Base-by-base conservation (phyloP, 345 rosid species). In the Adansonia digitata region DNA sequence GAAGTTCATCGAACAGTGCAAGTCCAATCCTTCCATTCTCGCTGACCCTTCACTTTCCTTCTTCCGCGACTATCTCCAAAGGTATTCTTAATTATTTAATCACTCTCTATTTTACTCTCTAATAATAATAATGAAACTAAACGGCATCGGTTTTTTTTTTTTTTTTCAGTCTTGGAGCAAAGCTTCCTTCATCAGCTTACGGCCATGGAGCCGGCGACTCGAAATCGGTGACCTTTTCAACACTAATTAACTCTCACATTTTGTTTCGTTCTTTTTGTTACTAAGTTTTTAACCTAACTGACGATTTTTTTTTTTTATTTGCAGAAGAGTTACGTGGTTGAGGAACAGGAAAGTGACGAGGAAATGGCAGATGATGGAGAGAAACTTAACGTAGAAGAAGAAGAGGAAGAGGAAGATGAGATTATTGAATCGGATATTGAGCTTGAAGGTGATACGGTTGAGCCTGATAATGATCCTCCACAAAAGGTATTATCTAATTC, bases 391-490 rank as follows among this genome's bases (percentile, higher is more conserved):
- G 85, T 82, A 59, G 97, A 88, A 42, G 93, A 85, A 43, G 95
- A 87, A 46, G 65, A 60, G 51, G 94, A 87, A 37, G 91, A 86
- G 72, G 98, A 92, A 53, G 97, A 90, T 15, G 98, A 93, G 85
- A 89, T 92, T 55, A 55, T 89, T 4, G 98, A 93, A 84, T 95
- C 98, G 2, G 97, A 93, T 80, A 79, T 95, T 0, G 98, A 95
- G 85, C 86, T 95, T 0, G 98, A 95, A 82, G 97, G 98, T 35
- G 98, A 93, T 20, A 83, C 66, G 17, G 92, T 93, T 14, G 96
- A 90, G 78, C 93, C 96, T 71, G 98, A 95, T 66, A 82, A 95
- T 75, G 98, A 91, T 82, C 91, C 94, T 87, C 97, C 98, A 31
- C 99, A 95, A 79, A 91, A 90, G 93, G 99, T 94, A 48, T 5